Conservation (phyloP, 1,139 yeast species). For the Blastobotrys illinoisensis region DNA sequence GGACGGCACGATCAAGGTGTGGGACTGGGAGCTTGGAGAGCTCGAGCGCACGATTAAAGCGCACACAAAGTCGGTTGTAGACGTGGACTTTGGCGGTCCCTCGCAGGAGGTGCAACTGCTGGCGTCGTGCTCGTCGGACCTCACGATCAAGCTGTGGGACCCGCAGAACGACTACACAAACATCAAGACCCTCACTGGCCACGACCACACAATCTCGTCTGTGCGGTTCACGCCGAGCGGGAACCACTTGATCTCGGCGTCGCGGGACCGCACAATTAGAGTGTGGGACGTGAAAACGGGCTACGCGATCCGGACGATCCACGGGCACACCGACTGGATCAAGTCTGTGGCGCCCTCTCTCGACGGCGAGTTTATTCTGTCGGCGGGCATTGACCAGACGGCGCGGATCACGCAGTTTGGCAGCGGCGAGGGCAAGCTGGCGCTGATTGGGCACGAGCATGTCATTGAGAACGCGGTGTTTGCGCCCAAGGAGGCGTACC, state of each 20-base stretch:
- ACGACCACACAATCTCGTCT: slow-evolving; percentile 79
- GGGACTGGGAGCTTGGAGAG: slow-evolving; percentile 69
- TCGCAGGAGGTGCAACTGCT: slow-evolving; percentile 31
- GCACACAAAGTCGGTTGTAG: slow-evolving; percentile 68
- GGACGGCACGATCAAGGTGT: slow-evolving; percentile 68
- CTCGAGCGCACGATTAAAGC: slow-evolving; percentile 68
- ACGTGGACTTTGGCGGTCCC: slow-evolving; percentile 48
- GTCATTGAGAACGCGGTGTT: slow-evolving; percentile 73
- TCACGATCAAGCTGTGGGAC: slow-evolving; percentile 69
- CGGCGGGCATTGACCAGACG: slow-evolving; percentile 81
- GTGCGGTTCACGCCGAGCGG: slow-evolving; percentile 49
- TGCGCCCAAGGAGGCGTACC: slow-evolving; percentile 51
- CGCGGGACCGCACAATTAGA: slow-evolving; percentile 69
- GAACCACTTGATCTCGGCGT: slow-evolving; percentile 55
- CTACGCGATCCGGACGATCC: slow-evolving; percentile 57
- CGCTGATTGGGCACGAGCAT: slow-evolving; percentile 73
- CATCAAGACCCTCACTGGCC: slow-evolving; percentile 71
- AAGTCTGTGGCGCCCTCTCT: slow-evolving; percentile 52
- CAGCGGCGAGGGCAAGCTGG: slow-evolving; percentile 63
- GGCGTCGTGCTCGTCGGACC: slow-evolving; percentile 73
- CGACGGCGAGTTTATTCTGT: slow-evolving; percentile 54
- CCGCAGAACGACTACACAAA: slow-evolving; percentile 47
- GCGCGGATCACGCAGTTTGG: slow-evolving; percentile 57
- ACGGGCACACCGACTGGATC: slow-evolving; percentile 90
- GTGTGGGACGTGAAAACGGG: slow-evolving; percentile 77